Percentiles rank a stretch among this genome's conserved stretches.
phyloP scores from a whole-genome alignment of 208 protist species.

The Trypanosoma scelopori region DNA sequence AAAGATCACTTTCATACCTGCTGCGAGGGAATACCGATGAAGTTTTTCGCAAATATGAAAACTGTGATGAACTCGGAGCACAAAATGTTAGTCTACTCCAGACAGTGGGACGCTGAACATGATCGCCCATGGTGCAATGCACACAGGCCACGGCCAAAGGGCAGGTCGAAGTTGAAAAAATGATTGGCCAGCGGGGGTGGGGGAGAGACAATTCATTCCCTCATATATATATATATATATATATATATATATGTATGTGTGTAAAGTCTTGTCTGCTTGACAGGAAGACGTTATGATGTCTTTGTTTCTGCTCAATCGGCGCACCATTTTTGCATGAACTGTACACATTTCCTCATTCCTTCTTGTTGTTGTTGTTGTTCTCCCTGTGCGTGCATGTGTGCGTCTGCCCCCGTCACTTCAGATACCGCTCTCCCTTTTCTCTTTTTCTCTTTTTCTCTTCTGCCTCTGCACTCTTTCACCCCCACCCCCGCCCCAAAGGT shows the following conservation, averaged over 20 bases:
- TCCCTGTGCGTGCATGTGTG: background rate
- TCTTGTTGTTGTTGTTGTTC: background rate
- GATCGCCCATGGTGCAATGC: slow-evolving; percentile 77
- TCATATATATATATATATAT: no score
- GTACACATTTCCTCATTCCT: no score
- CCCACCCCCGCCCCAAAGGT: no score
- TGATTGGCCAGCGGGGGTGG: slow-evolving; percentile 15
- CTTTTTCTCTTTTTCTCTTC: background rate
- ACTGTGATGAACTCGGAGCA: slow-evolving; percentile 81
- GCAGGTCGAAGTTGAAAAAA: slow-evolving; percentile 88
- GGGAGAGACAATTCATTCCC: background rate
- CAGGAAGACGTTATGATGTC: background rate
- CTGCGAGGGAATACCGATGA: slow-evolving; percentile 81
- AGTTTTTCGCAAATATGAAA: slow-evolving; percentile 70
- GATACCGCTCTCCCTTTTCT: background rate
- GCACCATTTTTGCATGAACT: background rate
- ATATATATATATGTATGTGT: no score
- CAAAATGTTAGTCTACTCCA: slow-evolving; percentile 43
- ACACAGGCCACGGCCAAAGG: slow-evolving; percentile 82
- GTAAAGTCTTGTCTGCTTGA: background rate
- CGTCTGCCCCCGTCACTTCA: no score
- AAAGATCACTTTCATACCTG: slow-evolving; percentile 82
- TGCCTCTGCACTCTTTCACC: no score
- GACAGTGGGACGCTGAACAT: slow-evolving; percentile 85
- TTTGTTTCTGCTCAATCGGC: no score